phyloP scores from a whole-genome alignment of 352 stramenopile species.

The Thalassiosira hispida region DNA sequence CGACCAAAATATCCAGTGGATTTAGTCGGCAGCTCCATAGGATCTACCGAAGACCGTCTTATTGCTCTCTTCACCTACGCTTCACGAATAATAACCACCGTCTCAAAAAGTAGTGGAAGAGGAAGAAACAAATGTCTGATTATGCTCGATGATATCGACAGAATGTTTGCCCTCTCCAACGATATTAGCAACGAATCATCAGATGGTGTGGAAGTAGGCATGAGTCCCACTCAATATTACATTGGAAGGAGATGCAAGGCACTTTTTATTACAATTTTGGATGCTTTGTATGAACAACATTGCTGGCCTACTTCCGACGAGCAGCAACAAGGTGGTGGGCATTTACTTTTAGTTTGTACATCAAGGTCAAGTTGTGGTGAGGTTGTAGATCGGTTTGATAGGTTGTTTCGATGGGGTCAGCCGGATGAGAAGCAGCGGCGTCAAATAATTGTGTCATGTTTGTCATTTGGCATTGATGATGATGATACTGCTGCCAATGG shows the following conservation, averaged over 20 bases:
- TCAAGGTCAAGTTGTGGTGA: slow-evolving; percentile 31
- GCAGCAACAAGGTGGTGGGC: neutral
- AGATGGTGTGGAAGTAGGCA: neutral
- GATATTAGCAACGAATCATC: neutral
- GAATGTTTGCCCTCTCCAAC: slow-evolving; percentile 40
- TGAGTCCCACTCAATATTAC: slow-evolving; percentile 7
- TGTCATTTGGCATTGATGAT: slow-evolving; percentile 16
- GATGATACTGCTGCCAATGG: neutral
- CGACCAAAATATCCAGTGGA: slow-evolving; percentile 62
- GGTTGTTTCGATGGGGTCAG: slow-evolving; percentile 39
- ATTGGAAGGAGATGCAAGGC: slow-evolving; percentile 44
- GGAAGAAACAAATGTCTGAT: slow-evolving; percentile 38
- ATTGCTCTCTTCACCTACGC: slow-evolving; percentile 65
- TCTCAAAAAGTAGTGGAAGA: neutral
- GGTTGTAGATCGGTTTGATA: slow-evolving; percentile 61
- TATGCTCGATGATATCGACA: slow-evolving; percentile 56
- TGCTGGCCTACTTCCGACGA: neutral
- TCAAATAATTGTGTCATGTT: slow-evolving; percentile 55
- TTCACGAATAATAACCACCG: slow-evolving; percentile 2
- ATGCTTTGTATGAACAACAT: slow-evolving; percentile 30
- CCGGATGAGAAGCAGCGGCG: slow-evolving; percentile 56
- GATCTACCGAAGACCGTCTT: slow-evolving; percentile 69
- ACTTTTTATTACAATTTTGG: slow-evolving; percentile 46
- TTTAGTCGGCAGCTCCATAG: slow-evolving; percentile 56
- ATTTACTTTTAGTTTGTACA: slow-evolving; percentile 51